phyloP scores from a whole-genome alignment of 2,329 filamentous ascomycete species.

The Allantophomopsis lycopodina region DNA sequence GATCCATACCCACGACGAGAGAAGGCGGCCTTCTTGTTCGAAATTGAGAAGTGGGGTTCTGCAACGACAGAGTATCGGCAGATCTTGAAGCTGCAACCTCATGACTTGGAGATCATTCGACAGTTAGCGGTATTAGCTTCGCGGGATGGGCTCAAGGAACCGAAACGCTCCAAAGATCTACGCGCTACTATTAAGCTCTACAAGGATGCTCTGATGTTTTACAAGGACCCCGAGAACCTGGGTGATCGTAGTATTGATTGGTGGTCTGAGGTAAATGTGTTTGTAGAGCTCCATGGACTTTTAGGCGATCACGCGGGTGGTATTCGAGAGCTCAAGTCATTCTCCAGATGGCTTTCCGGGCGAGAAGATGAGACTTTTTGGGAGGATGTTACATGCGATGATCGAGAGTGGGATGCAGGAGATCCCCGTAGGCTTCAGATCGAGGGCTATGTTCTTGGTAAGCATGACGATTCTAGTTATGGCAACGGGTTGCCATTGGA shows the following conservation, averaged over 20 bases:
- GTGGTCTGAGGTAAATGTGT: constrained; percentile 81
- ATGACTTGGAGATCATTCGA: constrained; percentile 26
- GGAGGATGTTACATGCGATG: constrained; percentile 59
- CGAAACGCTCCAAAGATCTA: constrained; percentile 17
- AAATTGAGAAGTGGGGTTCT: constrained; percentile 35
- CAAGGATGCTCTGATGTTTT: constrained; percentile 5
- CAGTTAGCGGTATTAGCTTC: constrained; percentile 18
- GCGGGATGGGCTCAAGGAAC: constrained; percentile 16
- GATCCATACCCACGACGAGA: constrained; percentile 40
- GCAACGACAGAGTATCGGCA: constrained; percentile 43
- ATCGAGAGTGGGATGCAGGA: constrained; percentile 77
- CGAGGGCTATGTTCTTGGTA: constrained; percentile 41
- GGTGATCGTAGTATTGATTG: constrained; percentile 6
- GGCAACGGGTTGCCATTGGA: constrained; percentile 66
- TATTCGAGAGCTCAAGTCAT: constrained; percentile 52
- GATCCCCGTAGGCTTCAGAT: constrained; percentile 53
- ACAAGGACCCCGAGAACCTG: constrained; percentile 3
- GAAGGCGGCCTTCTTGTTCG: constrained; percentile 42
- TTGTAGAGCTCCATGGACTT: constrained; percentile 65
- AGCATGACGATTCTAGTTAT: constrained; percentile 45
- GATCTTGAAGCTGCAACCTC: constrained; percentile 31
- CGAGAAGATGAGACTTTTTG: constrained; percentile 63
- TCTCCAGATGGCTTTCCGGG: constrained; percentile 74
- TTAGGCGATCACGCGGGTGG: constrained; percentile 50
- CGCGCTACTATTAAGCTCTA: constrained; percentile 16